phyloP scores from a whole-genome alignment of 164 flowering plant genomes.

The Pachysandra terminalis region DNA sequence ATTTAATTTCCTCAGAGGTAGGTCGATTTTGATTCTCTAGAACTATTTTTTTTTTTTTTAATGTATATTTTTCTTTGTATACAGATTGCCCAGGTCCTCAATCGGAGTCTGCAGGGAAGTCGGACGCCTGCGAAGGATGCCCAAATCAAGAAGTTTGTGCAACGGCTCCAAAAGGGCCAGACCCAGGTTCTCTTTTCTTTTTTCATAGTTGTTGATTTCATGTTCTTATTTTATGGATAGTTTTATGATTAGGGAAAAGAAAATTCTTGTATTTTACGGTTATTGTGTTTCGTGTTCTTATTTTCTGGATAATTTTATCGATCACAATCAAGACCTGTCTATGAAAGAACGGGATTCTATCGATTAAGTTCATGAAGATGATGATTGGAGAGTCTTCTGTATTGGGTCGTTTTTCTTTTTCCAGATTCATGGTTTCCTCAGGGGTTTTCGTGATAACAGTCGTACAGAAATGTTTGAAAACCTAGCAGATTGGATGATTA shows the following conservation, averaged over 20 bases:
- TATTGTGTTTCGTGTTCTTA: neutral
- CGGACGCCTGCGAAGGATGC: constrained; percentile 83
- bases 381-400: too few species aligned
- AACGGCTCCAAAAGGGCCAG: constrained; percentile 97
- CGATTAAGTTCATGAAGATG: too few species aligned
- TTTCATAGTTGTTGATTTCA: neutral
- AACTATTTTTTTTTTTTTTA: neutral
- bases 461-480: too few species aligned
- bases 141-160: constrained; percentile 92
- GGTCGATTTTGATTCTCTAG: neutral
- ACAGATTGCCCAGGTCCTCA: constrained; percentile 92
- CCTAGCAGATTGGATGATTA: too few species aligned
- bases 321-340: neutral
- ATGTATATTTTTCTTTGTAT: neutral
- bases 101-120: constrained; percentile 81
- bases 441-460: too few species aligned
- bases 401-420: too few species aligned
- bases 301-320: neutral
- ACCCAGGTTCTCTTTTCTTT: constrained; percentile 79
- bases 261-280: neutral
- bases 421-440: too few species aligned
- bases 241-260: neutral
- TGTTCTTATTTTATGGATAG: neutral
- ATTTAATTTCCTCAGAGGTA: neutral
- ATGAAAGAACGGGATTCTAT: too few species aligned